Percentiles rank a stretch among this genome's conserved stretches.
Evolutionary conservation across 2,329 filamentous ascomycete genomes (phyloP).

Genomic region (Coniochaeta ligniaria): DNA sequence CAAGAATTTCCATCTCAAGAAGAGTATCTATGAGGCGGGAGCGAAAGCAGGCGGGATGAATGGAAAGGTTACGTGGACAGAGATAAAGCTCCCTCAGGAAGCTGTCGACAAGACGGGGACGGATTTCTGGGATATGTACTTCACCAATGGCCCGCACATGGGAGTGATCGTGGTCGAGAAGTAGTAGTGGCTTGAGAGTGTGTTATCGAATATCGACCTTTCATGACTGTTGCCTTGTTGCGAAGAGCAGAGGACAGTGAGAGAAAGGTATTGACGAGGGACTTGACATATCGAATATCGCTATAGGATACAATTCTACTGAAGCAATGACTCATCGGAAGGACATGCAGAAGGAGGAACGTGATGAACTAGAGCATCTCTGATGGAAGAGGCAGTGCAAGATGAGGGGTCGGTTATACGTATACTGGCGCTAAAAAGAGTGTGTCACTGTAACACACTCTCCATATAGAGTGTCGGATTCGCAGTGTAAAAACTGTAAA

Average conservation of each 20-base stretch:
- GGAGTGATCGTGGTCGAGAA: conserved; percentile 7
- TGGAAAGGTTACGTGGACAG: conserved; percentile 16
- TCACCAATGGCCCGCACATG: conserved; percentile 3
- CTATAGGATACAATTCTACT: no score
- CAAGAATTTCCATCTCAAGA: conserved; percentile 18
- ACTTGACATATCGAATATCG: no score
- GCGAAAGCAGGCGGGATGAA: conserved; percentile 19
- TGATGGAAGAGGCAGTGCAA: not conserved
- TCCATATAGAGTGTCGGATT: not conserved
- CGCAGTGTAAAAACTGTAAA: not conserved
- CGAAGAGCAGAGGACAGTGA: no score
- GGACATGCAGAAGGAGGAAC: not conserved
- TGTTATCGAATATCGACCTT: no score
- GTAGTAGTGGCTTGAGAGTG: not conserved
- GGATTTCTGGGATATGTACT: conserved; percentile 5
- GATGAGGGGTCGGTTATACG: not conserved
- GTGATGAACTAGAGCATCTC: not conserved
- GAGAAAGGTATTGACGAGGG: no score
- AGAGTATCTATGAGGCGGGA: conserved; percentile 18
- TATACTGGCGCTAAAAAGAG: not conserved
- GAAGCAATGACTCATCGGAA: not conserved
- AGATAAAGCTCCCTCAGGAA: conserved; percentile 14
- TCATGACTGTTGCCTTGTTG: no score
- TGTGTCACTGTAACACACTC: not conserved
- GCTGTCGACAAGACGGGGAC: conserved; percentile 1